Conservation (phyloP, 768 basidiomycete genomes). For the Russula olivacea region DNA sequence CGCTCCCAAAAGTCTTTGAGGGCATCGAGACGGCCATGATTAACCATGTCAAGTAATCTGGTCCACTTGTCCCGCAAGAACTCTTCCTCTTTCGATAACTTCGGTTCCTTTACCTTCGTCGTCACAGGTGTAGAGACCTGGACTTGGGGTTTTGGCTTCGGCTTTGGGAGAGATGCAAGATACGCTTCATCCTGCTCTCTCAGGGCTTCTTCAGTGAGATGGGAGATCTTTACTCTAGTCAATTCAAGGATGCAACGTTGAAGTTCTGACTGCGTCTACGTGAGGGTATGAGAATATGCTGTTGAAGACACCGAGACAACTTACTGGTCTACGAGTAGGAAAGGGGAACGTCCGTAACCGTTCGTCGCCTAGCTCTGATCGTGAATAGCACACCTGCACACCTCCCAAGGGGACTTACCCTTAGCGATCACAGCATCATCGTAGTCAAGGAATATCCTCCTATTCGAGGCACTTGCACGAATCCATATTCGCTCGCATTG, state of each 20-base stretch:
- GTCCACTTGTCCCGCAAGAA: constrained; percentile 70
- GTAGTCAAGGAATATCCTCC: constrained; percentile 85
- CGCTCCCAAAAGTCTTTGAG: constrained; percentile 77
- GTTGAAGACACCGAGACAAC: constrained; percentile 30
- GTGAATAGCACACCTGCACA: neutral
- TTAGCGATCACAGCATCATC: constrained; percentile 72
- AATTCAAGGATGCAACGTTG: constrained; percentile 82
- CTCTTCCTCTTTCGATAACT: constrained; percentile 79
- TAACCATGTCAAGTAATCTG: constrained; percentile 84
- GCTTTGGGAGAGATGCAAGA: constrained; percentile 82
- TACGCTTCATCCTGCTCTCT: constrained; percentile 84
- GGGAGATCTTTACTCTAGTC: constrained; percentile 75
- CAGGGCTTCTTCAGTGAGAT: constrained; percentile 80
- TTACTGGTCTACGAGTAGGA: constrained; percentile 88
- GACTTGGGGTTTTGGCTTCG: constrained; percentile 49
- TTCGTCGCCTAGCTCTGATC: constrained; percentile 46
- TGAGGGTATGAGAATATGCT: constrained; percentile 1
- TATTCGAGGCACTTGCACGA: constrained; percentile 81
- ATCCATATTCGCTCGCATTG: constrained; percentile 90
- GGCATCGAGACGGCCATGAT: constrained; percentile 79
- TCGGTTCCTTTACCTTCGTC: constrained; percentile 43
- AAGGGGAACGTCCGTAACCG: constrained; percentile 90
- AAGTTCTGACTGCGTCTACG: constrained; percentile 86
- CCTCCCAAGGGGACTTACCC: constrained; percentile 31
- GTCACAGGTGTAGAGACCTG: constrained; percentile 37